phyloP scores from a whole-genome alignment of 169 alveolate species.

The Cryptosporidium muris region DNA sequence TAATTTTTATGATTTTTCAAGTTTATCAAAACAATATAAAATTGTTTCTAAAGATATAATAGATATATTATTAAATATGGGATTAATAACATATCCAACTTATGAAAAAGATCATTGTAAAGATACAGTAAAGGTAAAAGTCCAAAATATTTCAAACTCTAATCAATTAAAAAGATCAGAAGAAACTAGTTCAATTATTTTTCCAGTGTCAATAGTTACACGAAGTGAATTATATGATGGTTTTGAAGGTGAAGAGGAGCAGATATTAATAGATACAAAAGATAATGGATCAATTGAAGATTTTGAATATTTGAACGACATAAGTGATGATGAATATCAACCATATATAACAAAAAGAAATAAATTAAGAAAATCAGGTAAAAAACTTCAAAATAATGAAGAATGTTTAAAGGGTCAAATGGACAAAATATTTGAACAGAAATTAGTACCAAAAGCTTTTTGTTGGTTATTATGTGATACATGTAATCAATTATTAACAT shows the following conservation, averaged over 20 bases:
- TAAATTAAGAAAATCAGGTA: background rate
- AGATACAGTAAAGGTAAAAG: background rate
- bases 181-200: background rate
- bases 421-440: slow-evolving; percentile 63
- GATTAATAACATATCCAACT: background rate
- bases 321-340: slow-evolving; percentile 34
- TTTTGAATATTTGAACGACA: background rate
- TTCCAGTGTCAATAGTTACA: background rate
- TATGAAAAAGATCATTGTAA: slow-evolving; percentile 8
- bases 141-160: background rate
- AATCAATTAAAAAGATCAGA: background rate
- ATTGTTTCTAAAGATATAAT: background rate
- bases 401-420: slow-evolving; percentile 9
- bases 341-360: background rate
- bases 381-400: background rate
- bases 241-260: slow-evolving; percentile 43
- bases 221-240: slow-evolving; percentile 32
- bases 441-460: slow-evolving; percentile 56
- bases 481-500: slow-evolving; percentile 36
- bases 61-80: background rate
- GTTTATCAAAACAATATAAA: background rate
- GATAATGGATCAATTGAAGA: background rate
- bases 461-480: slow-evolving; percentile 61
- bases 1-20: background rate
- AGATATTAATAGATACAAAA: slow-evolving; percentile 1